These are phyloP conservation scores for Fusarium musae DNA, from an alignment of 2,329 filamentous ascomycete genomes.

Conservation along the genomic window DNA sequence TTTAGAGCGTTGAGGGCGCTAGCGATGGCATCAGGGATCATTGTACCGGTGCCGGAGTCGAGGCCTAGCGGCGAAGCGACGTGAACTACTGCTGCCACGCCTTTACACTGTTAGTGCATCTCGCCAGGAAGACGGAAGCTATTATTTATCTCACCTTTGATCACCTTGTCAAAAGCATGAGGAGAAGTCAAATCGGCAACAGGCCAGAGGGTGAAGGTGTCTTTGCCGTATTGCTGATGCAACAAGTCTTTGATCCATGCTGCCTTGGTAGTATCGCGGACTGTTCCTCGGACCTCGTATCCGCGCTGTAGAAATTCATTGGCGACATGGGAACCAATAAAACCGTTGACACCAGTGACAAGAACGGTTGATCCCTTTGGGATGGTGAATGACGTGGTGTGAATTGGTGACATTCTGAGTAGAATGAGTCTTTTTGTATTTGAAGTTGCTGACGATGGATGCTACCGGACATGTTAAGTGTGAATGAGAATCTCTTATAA, in stretches of 20 bases:
- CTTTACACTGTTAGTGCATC: not conserved
- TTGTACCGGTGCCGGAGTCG: not conserved
- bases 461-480: too few species aligned
- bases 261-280: rapidly evolving
- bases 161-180: not conserved
- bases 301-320: not conserved
- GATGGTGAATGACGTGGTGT: not conserved
- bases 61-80: not conserved
- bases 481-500: not conserved
- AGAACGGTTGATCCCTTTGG: not conserved
- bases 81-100: not conserved
- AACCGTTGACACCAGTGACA: not conserved
- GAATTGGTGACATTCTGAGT: not conserved
- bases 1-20: not conserved
- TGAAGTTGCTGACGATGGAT: too few species aligned
- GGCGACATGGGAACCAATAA: not conserved
- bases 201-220: not conserved
- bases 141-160: not conserved
- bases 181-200: not conserved
- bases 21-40: not conserved
- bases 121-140: too few species aligned
- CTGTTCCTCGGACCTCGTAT: not conserved
- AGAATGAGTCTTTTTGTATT: too few species aligned
- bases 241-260: not conserved
- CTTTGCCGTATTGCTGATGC: not conserved